A percentile compares a stretch with the other conserved stretches of the same genome.
phyloP scores from a whole-genome alignment of 257 asterid genomes.

The Galeopsis tetrahit region DNA sequence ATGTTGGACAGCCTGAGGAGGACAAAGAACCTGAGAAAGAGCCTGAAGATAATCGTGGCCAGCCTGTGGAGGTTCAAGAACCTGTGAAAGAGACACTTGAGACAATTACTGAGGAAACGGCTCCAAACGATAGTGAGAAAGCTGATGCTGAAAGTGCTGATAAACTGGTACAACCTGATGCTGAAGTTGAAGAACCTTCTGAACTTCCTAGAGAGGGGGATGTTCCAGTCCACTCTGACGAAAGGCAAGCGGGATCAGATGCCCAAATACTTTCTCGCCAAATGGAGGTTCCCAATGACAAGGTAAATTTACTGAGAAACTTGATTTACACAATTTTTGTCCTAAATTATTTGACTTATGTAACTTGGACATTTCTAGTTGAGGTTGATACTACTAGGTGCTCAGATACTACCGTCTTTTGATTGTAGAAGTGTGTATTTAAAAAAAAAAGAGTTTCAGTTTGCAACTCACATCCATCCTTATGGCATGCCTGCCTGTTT shows the following conservation, averaged over 20 bases:
- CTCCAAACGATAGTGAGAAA: conserved; percentile 42
- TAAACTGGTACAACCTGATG: conserved; percentile 43
- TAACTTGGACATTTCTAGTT: background rate
- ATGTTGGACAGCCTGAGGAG: conserved; percentile 27
- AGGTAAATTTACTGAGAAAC: conserved; percentile 47
- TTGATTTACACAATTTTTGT: conserved; percentile 5
- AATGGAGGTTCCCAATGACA: conserved; percentile 92
- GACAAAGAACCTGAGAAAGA: conserved; percentile 43
- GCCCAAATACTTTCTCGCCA: conserved; percentile 64
- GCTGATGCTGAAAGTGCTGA: conserved; percentile 35
- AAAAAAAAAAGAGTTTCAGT: background rate
- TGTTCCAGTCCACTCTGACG: conserved; percentile 48
- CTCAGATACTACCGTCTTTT: background rate
- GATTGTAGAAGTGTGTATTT: background rate
- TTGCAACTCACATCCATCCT: background rate
- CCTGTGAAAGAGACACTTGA: conserved; percentile 39
- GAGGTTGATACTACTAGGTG: background rate
- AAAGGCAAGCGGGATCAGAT: conserved; percentile 42
- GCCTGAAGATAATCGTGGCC: conserved; percentile 34
- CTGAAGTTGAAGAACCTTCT: conserved; percentile 46
- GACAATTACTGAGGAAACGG: conserved; percentile 37
- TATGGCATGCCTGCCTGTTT: background rate
- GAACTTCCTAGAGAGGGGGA: conserved; percentile 52
- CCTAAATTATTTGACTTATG: background rate
- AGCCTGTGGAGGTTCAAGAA: conserved; percentile 41